Base-by-base conservation (phyloP, 129 eudicot species). In the Dittrichia graveolens region DNA sequence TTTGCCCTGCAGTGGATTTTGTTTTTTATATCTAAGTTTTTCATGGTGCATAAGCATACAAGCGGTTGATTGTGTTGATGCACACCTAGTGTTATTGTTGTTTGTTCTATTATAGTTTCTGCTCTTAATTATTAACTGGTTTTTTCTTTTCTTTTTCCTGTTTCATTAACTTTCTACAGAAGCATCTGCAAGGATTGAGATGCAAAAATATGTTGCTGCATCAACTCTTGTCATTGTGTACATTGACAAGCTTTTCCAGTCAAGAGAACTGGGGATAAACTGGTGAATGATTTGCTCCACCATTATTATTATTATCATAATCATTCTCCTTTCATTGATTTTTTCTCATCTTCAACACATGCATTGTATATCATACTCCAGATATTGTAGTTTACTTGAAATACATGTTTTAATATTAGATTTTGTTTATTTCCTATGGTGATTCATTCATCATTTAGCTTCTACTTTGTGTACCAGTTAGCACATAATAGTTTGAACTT, bases 191-290 rank as follows among this genome's bases (percentile, higher is more conserved):
- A 82, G 79, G 80, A 76, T 78, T 44, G 83, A 86, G 79, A 95
- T 95, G 99, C 97, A 95, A 72, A 84, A 59, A 73, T 95, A 84
- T 57, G 75, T 95, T 11, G 57, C 91, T 0, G 77, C 96, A 15
- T 89, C 88, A 18, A 67, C 78, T 35, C 79, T 83, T 16, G 87
- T 95, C 37, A 82, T 95, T 75, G 53, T 65, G 80, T 86, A 90
- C 81, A 80, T 95, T 34, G 96, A 95, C 78, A 75, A 85, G 67
- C 94, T 95, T 72, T 95, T 84, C 81, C 79, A 80, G 50, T 76
- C 90, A 7, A 84, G 87, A 85, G 87, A 81, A 35, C 77, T 95
- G 78, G 99, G 99, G 11, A 66, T 83, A 65, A 94, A 95, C 68
- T 95, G 99, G 99, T 95, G 85, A 85, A 49, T 24, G 39, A 62